A percentile compares a stretch with the other conserved stretches of the same genome.
phyloP scores from a whole-genome alignment of 179 eudicot genomes.

The Pouteria campechiana region DNA sequence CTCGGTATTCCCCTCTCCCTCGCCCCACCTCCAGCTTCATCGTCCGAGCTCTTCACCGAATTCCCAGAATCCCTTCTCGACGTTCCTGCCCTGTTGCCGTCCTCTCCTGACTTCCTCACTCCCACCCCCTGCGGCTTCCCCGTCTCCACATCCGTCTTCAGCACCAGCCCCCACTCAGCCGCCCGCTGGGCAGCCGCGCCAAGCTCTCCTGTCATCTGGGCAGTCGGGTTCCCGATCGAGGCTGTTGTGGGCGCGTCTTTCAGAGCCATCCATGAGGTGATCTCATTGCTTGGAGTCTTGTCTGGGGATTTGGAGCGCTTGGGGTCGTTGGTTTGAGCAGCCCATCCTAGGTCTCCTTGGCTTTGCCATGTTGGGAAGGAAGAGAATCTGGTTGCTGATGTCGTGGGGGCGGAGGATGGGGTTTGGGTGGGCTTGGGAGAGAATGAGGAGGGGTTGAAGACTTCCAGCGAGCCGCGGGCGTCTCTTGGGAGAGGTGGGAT shows the following conservation, averaged over 20 bases:
- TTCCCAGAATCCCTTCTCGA: conserved; percentile 64
- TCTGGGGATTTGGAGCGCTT: conserved; percentile 17
- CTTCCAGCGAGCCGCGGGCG: conserved; percentile 83
- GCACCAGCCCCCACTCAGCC: conserved; percentile 92
- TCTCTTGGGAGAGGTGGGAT: conserved; percentile 53
- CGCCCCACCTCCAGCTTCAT: conserved; percentile 61
- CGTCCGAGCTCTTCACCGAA: conserved; percentile 72
- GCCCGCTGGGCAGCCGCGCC: conserved; percentile 71
- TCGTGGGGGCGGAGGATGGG: conserved; percentile 10
- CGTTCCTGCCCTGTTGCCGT: conserved; percentile 20
- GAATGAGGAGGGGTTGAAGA: conserved; percentile 61
- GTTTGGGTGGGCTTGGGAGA: too few relatives aligned
- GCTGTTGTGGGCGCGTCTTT: conserved; percentile 15
- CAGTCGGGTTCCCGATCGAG: conserved; percentile 5
- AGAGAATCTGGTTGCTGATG: conserved; percentile 20
- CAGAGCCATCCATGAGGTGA: conserved; percentile 96
- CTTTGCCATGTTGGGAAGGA: conserved; percentile 32
- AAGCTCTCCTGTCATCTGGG: conserved; percentile 5
- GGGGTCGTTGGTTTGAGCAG: conserved; percentile 8
- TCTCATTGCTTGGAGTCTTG: conserved; percentile 27
- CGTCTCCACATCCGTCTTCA: conserved; percentile 76
- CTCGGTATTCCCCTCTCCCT: conserved; percentile 38
- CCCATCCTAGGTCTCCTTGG: conserved; percentile 39
- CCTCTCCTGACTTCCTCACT: conserved; percentile 71
- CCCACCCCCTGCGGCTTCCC: conserved; percentile 79